Evolutionary conservation across 306 rosid species (phyloP), one percentile per base, ranked within the genome.

Genomic region (Malus sieversii): DNA sequence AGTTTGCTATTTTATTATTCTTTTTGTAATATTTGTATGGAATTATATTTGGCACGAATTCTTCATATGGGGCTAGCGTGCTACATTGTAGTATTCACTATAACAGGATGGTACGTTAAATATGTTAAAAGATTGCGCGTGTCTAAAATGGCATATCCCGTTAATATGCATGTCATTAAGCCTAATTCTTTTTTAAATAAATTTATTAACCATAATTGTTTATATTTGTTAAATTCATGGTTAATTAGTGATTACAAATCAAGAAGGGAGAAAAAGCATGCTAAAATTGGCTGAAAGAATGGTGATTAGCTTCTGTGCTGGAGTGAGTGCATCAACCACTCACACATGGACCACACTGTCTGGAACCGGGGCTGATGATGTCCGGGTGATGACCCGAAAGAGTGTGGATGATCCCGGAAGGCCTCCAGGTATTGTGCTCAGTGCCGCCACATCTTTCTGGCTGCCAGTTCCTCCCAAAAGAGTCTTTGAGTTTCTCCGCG

Each of bases 371-470:
- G 96, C 98, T 1, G 98, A 96, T 77, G 99, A 96, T 68, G 98
- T 96, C 1, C 86, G 99, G 69, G 99, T 92, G 23, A 96, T 92
- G 98, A 92, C 98, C 57, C 80, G 98, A 3, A 92, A 96, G 88
- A 96, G 98, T 59, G 92, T 92, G 0, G 99, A 96, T 70, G 99
- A 92, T 66, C 99, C 99, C 0, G 99, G 98, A 13, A 80, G 98
- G 71, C 99, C 99, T 14, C 96, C 97, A 1, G 99, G 99, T 6
- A 90, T 96, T 38, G 99, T 96, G 71, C 89, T 96, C 0, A 90
- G 98, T 57, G 99, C 98, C 27, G 99, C 99, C 22, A 96, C 99
- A 64, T 96, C 98, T 25, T 90, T 96, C 73, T 96, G 99, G 99
- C 96, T 96, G 45, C 99, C 98, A 0, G 96, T 92, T 73, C 75